phyloP scores from a whole-genome alignment of 345 rosid species.

The Lagerstroemia speciosa region DNA sequence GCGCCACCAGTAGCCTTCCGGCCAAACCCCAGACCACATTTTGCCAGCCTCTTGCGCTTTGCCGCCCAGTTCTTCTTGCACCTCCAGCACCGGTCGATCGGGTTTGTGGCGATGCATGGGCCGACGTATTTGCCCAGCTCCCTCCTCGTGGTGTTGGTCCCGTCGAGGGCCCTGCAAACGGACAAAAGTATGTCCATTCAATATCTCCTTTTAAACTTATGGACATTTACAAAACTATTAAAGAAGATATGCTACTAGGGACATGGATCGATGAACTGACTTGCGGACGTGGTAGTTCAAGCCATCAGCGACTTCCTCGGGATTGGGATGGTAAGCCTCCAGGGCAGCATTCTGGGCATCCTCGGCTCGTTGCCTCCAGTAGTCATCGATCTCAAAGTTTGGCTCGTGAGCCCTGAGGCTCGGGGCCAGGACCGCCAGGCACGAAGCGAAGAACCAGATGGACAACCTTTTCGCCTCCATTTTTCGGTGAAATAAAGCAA shows the following conservation, averaged over 20 bases:
- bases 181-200: neutral
- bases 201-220: no score
- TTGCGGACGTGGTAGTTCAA: slow-evolving; percentile 19
- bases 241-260: no score
- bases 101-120: slow-evolving; percentile 27
- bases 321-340: slow-evolving; percentile 25
- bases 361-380: slow-evolving; percentile 25
- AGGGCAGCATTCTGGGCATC: slow-evolving; percentile 18
- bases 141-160: slow-evolving; percentile 24
- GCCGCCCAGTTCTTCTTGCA: slow-evolving; percentile 28
- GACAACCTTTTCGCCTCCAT: slow-evolving; percentile 9
- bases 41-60: slow-evolving; percentile 37
- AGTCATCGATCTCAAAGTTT: slow-evolving; percentile 24
- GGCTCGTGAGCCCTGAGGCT: slow-evolving; percentile 12
- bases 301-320: slow-evolving; percentile 15
- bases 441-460: slow-evolving; percentile 1
- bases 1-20: slow-evolving; percentile 53
- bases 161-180: slow-evolving; percentile 6
- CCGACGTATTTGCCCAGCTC: slow-evolving; percentile 9
- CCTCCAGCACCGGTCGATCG: slow-evolving; percentile 44
- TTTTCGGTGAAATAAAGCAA: neutral
- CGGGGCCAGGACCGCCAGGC: slow-evolving; percentile 7
- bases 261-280: slow-evolving; percentile 4
- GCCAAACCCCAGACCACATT: slow-evolving; percentile 68
- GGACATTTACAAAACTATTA: neutral